phyloP scores from a whole-genome alignment of 352 stramenopile genomes.

The Pythium rhizo-oryzae region DNA sequence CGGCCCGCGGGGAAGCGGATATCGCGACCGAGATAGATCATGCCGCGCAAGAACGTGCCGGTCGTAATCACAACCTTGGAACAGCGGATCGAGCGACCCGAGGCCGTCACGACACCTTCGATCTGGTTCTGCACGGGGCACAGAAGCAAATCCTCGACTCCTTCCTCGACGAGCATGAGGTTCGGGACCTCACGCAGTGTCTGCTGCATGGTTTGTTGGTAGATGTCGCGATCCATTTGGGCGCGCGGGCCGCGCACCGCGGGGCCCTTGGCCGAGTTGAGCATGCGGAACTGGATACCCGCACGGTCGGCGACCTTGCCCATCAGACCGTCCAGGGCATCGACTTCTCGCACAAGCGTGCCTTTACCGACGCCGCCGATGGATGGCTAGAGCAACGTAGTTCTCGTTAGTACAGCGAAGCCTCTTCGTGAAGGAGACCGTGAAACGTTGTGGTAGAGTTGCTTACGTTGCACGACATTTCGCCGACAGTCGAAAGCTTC shows the following conservation, averaged over 20 bases:
- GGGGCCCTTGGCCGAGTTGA: slow-evolving; percentile 95
- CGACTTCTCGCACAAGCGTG: slow-evolving; percentile 98
- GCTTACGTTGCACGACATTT: slow-evolving; percentile 99
- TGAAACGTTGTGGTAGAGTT: no score
- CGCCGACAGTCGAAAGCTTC: slow-evolving; percentile 94
- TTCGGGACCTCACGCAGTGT: slow-evolving; percentile 78
- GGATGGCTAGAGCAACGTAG: slow-evolving; percentile 74
- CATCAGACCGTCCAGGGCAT: slow-evolving; percentile 98
- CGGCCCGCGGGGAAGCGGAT: slow-evolving; percentile 93
- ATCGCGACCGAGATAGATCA: slow-evolving; percentile 94
- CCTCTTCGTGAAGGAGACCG: no score
- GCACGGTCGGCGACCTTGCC: slow-evolving; percentile 93
- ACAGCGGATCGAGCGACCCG: slow-evolving; percentile 52
- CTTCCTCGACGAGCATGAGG: slow-evolving; percentile 93
- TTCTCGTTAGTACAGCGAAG: background rate
- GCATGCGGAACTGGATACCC: slow-evolving; percentile 97
- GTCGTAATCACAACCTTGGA: slow-evolving; percentile 95
- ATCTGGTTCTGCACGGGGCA: slow-evolving; percentile 61
- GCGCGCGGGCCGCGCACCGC: slow-evolving; percentile 90
- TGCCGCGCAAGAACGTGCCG: slow-evolving; percentile 97
- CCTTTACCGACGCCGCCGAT: slow-evolving; percentile 99
- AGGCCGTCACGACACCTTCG: slow-evolving; percentile 64
- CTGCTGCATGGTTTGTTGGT: slow-evolving; percentile 95
- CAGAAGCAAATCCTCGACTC: slow-evolving; percentile 96
- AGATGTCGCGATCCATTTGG: slow-evolving; percentile 98